Evolutionary conservation across 345 rosid genomes (phyloP).

Genomic region (Eucalyptus viminalis): DNA sequence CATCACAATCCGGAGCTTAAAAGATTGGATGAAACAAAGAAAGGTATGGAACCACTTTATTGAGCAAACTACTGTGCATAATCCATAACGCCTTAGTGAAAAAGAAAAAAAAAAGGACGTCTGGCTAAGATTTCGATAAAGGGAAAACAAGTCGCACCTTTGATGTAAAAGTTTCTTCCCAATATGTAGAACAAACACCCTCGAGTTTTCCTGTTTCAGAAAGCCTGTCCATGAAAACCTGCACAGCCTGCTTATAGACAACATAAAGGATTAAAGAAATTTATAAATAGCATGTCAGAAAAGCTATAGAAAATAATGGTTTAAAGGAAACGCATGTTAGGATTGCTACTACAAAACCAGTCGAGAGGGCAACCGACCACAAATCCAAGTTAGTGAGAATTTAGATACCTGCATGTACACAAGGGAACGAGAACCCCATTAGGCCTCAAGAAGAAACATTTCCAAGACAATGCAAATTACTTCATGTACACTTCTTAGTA

Average conservation of each 20-base stretch:
- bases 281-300: background rate
- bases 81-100: background rate
- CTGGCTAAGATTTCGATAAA: background rate
- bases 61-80: background rate
- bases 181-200: constrained; percentile 50
- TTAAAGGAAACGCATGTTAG: constrained; percentile 15
- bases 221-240: constrained; percentile 59
- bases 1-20: background rate
- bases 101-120: background rate
- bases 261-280: background rate
- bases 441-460: background rate
- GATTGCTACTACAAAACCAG: constrained; percentile 4
- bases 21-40: background rate
- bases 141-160: constrained; percentile 19
- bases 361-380: constrained; percentile 65
- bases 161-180: constrained; percentile 73
- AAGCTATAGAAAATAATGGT: background rate
- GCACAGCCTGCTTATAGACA: constrained; percentile 28
- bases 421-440: background rate
- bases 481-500: background rate
- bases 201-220: constrained; percentile 42
- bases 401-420: constrained; percentile 41
- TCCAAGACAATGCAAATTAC: background rate
- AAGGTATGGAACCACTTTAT: background rate
- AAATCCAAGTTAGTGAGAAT: constrained; percentile 49